Evolutionary conservation across 306 rosid species (phyloP).

Genomic region (Cicer judaicum): DNA sequence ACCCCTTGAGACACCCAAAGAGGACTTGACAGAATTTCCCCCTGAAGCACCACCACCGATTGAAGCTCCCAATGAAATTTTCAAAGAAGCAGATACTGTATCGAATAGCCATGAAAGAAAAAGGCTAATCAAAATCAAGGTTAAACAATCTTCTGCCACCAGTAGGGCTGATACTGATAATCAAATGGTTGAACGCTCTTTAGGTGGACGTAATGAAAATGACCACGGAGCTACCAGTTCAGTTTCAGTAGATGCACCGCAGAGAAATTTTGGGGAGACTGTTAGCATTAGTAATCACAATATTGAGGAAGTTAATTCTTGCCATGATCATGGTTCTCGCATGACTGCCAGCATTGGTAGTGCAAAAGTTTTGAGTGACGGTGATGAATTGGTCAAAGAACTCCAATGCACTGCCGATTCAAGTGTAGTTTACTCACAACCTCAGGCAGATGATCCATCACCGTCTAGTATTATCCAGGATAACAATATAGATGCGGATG

Average conservation of each 20-base stretch:
- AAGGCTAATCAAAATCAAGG: constrained; percentile 76
- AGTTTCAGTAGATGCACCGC: constrained; percentile 96
- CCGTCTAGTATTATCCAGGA: constrained; percentile 82
- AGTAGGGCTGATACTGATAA: constrained; percentile 83
- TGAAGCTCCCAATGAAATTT: constrained; percentile 51
- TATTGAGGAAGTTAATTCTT: constrained; percentile 83
- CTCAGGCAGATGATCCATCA: constrained; percentile 63
- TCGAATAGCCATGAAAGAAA: constrained; percentile 71
- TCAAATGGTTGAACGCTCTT: constrained; percentile 73
- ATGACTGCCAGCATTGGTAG: constrained; percentile 97
- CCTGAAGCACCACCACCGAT: constrained; percentile 55
- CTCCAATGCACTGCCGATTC: constrained; percentile 93
- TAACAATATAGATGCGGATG: constrained; percentile 71
- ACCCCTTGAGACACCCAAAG: constrained; percentile 43
- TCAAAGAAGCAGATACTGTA: constrained; percentile 67
- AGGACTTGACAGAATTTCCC: constrained; percentile 40
- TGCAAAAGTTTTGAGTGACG: constrained; percentile 72
- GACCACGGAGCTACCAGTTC: constrained; percentile 85
- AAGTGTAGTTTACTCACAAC: constrained; percentile 64
- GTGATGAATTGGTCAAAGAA: constrained; percentile 77
- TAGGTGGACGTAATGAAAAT: constrained; percentile 62
- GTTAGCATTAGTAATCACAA: constrained; percentile 66
- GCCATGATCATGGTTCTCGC: constrained; percentile 75
- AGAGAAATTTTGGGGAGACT: constrained; percentile 65
- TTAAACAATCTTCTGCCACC: constrained; percentile 80